phyloP scores from a whole-genome alignment of 2,329 filamentous ascomycete genomes.

The Xylariaceae sp. region DNA sequence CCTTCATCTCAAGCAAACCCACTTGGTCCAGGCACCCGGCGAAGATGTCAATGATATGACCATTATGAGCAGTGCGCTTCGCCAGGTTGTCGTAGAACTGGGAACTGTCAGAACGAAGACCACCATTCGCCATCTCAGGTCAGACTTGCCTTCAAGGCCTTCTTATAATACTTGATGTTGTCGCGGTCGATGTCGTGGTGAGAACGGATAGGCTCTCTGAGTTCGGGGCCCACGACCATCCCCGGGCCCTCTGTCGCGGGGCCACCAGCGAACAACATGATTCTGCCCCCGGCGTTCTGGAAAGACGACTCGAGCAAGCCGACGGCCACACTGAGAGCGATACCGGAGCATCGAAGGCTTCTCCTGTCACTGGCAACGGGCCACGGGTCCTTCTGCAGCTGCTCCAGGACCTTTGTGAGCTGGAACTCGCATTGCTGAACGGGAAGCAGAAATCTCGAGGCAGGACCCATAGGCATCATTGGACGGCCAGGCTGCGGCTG shows the following conservation, averaged over 20 bases:
- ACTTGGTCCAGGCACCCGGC: constrained; percentile 96
- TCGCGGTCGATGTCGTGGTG: constrained; percentile 98
- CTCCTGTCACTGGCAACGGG: constrained; percentile 90
- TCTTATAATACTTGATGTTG: constrained; percentile 99
- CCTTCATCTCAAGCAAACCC: constrained; percentile 96
- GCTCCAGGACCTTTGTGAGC: constrained; percentile 90
- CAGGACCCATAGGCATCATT: constrained; percentile 67
- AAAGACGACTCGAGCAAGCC: constrained; percentile 91
- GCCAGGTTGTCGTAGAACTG: constrained; percentile 92
- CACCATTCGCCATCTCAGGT: neutral
- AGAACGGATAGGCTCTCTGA: constrained; percentile 92
- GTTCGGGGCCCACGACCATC: constrained; percentile 90
- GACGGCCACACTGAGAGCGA: constrained; percentile 91
- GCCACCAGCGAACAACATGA: constrained; percentile 96
- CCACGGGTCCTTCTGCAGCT: constrained; percentile 95
- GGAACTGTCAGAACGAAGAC: constrained; percentile 18
- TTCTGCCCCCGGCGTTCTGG: constrained; percentile 86
- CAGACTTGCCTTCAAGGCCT: constrained; percentile 73
- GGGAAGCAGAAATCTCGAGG: constrained; percentile 84
- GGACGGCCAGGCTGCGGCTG: constrained; percentile 68
- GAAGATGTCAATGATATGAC: constrained; percentile 96
- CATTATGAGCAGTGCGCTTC: constrained; percentile 91
- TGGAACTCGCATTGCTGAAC: constrained; percentile 96
- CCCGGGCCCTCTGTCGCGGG: constrained; percentile 93
- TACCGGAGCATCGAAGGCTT: constrained; percentile 84